Conservation (phyloP, 2,329 filamentous ascomycete genomes). For the Monilinia aucupariae region DNA sequence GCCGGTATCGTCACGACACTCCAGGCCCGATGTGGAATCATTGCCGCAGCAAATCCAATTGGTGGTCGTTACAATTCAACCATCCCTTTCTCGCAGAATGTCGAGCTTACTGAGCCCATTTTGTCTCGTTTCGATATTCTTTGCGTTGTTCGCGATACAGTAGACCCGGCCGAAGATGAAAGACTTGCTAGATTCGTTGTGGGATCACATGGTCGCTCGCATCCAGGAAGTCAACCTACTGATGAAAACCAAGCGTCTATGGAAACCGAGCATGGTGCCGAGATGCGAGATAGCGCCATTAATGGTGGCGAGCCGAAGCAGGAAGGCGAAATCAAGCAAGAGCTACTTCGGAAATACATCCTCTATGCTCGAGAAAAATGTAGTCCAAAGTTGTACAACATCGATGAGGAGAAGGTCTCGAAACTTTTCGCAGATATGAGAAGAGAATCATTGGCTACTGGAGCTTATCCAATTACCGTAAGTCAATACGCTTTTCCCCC, state of each 20-base stretch:
- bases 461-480: slow-evolving; percentile 96
- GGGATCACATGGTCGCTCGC: slow-evolving; percentile 85
- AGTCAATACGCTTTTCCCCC: slow-evolving; percentile 37
- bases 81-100: slow-evolving; percentile 91
- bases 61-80: slow-evolving; percentile 96
- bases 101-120: slow-evolving; percentile 94
- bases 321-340: slow-evolving; percentile 77
- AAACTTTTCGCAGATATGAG: slow-evolving; percentile 95
- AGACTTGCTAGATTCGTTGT: slow-evolving; percentile 92
- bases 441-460: slow-evolving; percentile 84
- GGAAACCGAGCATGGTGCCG: slow-evolving; percentile 56
- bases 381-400: slow-evolving; percentile 88
- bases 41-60: slow-evolving; percentile 93
- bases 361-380: slow-evolving; percentile 88
- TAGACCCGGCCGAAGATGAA: slow-evolving; percentile 88
- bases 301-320: slow-evolving; percentile 45
- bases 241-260: slow-evolving; percentile 50
- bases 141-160: slow-evolving; percentile 91
- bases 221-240: slow-evolving; percentile 54
- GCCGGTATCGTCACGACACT: slow-evolving; percentile 96
- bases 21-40: slow-evolving; percentile 91
- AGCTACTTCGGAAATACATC: slow-evolving; percentile 91
- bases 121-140: slow-evolving; percentile 97
- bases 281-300: slow-evolving; percentile 37
- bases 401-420: slow-evolving; percentile 95